Conservation (phyloP, 179 eudicot species). For the Spinacia oleracea region DNA sequence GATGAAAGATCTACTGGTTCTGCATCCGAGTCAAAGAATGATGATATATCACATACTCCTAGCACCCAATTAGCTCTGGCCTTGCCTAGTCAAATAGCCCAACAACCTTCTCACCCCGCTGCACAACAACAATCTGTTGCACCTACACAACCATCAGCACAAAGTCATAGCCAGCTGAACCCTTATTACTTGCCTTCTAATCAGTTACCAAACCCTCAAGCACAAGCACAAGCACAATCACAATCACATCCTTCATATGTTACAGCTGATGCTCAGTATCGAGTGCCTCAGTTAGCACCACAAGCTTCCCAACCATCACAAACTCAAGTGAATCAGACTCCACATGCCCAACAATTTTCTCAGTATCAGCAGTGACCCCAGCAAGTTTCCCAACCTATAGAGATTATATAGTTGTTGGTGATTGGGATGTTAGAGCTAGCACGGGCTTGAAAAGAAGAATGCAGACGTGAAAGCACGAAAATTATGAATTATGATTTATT, state of each 20-base stretch:
- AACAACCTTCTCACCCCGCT: conserved; percentile 53
- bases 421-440: no score
- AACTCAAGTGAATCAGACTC: conserved; percentile 52
- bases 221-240: no score
- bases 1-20: conserved; percentile 57
- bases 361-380: conserved; percentile 84
- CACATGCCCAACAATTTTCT: conserved; percentile 47
- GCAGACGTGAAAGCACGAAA: no score
- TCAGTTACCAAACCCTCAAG: conserved; percentile 49
- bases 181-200: conserved; percentile 58
- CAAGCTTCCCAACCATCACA: conserved; percentile 48
- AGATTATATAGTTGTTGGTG: no score
- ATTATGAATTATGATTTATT: no score
- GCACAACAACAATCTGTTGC: conserved; percentile 49
- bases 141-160: conserved; percentile 54
- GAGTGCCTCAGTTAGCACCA: conserved; percentile 41
- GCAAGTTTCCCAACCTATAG: conserved; percentile 58
- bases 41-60: conserved; percentile 50
- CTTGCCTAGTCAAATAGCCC: conserved; percentile 63
- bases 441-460: no score
- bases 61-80: conserved; percentile 90
- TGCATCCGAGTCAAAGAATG: conserved; percentile 52
- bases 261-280: conserved; percentile 53
- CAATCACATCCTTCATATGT: conserved; percentile 60
- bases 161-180: conserved; percentile 42